Conservation (phyloP, 2,329 filamentous ascomycete species). For the Domatiomyces globalis region DNA sequence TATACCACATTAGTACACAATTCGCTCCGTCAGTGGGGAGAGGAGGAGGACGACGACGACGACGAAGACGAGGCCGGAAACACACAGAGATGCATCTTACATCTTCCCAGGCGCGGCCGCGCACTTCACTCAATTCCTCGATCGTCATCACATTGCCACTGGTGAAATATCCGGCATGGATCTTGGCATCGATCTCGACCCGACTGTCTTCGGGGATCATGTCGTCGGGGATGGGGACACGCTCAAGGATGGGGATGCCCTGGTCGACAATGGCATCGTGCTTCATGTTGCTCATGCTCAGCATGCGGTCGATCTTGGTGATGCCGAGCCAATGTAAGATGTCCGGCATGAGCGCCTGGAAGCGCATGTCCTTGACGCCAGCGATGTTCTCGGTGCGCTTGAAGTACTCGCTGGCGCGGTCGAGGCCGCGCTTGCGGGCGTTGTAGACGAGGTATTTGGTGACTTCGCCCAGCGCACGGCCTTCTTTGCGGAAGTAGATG, state of each 20-base stretch:
- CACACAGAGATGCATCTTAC: background rate
- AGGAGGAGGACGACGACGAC: too few relatives aligned
- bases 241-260: constrained; percentile 62
- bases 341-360: constrained; percentile 95
- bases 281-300: constrained; percentile 83
- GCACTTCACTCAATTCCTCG: constrained; percentile 70
- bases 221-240: constrained; percentile 81
- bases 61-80: background rate
- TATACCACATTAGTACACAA: background rate
- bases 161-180: constrained; percentile 79
- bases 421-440: constrained; percentile 30
- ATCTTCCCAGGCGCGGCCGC: constrained; percentile 59
- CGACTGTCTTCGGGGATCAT: constrained; percentile 88
- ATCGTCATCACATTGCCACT: constrained; percentile 78
- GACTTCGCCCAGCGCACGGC: constrained; percentile 83
- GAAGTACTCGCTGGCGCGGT: constrained; percentile 77
- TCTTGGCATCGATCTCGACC: constrained; percentile 98
- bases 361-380: constrained; percentile 90
- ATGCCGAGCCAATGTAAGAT: constrained; percentile 97
- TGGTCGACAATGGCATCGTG: constrained; percentile 38
- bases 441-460: constrained; percentile 67
- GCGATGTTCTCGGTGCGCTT: constrained; percentile 96
- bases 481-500: constrained; percentile 98
- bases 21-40: too few relatives aligned
- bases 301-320: constrained; percentile 95